phyloP scores from a whole-genome alignment of 495 filamentous ascomycete species.

The Patellaria atrata region DNA sequence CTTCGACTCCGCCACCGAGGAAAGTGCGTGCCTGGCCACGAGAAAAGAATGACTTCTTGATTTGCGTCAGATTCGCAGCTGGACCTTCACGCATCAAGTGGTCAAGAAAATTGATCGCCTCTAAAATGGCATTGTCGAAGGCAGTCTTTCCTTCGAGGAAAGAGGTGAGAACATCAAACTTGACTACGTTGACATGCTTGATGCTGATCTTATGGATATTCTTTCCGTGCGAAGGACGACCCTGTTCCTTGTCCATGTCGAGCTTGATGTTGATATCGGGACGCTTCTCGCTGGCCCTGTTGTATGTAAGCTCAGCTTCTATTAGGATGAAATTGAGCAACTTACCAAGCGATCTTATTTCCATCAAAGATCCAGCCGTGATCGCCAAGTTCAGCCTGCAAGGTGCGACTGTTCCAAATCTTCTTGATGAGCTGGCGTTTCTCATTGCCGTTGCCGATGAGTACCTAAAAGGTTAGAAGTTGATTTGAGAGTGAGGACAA shows the following conservation, averaged over 20 bases:
- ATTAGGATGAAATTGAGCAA: constrained; percentile 12
- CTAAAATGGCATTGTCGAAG: constrained; percentile 51
- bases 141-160: constrained; percentile 47
- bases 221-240: constrained; percentile 14
- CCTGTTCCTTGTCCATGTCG: constrained; percentile 18
- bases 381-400: constrained; percentile 38
- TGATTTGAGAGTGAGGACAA: background rate
- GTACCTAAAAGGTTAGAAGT: constrained; percentile 35
- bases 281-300: constrained; percentile 2
- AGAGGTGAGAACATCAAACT: constrained; percentile 43
- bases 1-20: constrained; percentile 48
- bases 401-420: constrained; percentile 50
- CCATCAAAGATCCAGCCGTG: constrained; percentile 61
- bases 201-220: constrained; percentile 46
- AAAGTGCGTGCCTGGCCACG: constrained; percentile 28
- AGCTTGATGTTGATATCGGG: background rate
- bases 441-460: constrained; percentile 45
- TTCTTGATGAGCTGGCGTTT: constrained; percentile 51
- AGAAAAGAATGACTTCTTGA: constrained; percentile 68
- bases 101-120: constrained; percentile 81
- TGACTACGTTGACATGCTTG: constrained; percentile 41
- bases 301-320: background rate
- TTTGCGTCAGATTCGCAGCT: constrained; percentile 41
- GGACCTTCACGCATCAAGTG: constrained; percentile 72
- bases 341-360: constrained; percentile 62